Base-by-base conservation (phyloP, 2,329 filamentous ascomycete genomes). In the Pseudogymnoascus destructans region DNA sequence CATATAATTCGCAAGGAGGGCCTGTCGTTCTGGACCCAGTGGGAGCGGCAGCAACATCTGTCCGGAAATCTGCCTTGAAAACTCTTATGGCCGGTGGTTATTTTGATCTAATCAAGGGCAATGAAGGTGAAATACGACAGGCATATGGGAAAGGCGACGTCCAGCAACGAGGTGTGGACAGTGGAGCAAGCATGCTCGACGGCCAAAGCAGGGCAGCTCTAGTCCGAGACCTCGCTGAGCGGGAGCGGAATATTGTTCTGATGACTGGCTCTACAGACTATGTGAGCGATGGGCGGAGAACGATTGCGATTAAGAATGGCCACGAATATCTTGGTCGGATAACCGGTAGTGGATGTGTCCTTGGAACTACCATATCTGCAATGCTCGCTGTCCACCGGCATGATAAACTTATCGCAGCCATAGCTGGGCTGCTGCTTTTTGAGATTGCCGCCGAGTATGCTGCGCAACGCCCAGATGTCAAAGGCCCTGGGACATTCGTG, bases 81-180 rank as follows among this genome's bases (percentile, higher is more conserved):
- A 77, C 77, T 1, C 80, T 97, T 35, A 77, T 96, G 67, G 74
- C 79, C 0, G 78, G 76, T 2, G 90, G 89, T 36, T 88, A 88
- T 70, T 87, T 95, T 66, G 82, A 89, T 70, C 77, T 96, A 40
- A 91, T 97, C 72, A 97, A 97, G 70, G 92, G 92, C 55, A 97
- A 97, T 71, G 89, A 95, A 69, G 83, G 86, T 58, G 93, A 97
- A 71, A 90, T 97, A 61, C 76, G 79, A 54, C 84, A 87, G 2
- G 82, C 92, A 0, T 80, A 79, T 36, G 86, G 85, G 40, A 75
- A 78, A 42, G 72, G 69, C 21, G 70, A 70, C 9, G 72, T 75
- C 1, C 80, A 83, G 62, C 92, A 96, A 71, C 83, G 85, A 42
- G 92, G 92, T 55, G 92, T 97, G 9, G 92, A 97, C 71, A 89